Evolutionary conservation across 2,329 filamentous ascomycete genomes (phyloP), one percentile per base, ranked within the genome.

Genomic region (Neonectria neomacrospora): DNA sequence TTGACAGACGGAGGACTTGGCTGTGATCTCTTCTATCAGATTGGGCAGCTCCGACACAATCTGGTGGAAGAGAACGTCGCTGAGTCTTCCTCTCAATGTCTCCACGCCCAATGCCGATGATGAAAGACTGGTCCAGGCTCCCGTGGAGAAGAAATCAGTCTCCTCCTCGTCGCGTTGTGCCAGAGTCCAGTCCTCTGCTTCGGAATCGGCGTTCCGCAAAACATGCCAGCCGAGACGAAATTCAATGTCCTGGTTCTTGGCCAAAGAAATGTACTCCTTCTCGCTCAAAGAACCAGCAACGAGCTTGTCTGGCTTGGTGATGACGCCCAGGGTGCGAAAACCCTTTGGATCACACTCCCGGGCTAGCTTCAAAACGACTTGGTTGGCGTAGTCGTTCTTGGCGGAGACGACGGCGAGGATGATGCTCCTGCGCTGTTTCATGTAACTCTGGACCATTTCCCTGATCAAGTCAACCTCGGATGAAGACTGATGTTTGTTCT

Each of bases 31-130:
- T 0, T 68, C 50, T 7, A 82, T 75, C n/a, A 85, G 67, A 23
- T 73, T 75, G 0, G 85, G 83, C 1, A 88, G 74, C 41, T 86
- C 79, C 1, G 65, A 53, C 0, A 79, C 66, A 20, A 87, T 85
- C 54, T 86, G 83, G 1, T 76, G 64, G 4, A 79, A 73, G 2
- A 90, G 77, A 0, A 90, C 71, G 1, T 79, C 75, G 64, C 85
- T 88, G 0, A 91, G 77, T 1, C 83, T 80, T 0, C 68, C 66
- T 26, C 82, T 79, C 12, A 90, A 75, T 0, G 79, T 66, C 2
- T 77, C 72, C 16, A 89, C 81, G 1, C 88, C 87, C 0, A 86
- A 64, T 9, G 77, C 70, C 73, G 65, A 3, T 16, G 32, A 7
- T 3, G 74, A 61, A 1, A 85, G 65, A 0, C 67, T 41, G 0